A percentile compares a stretch with the other conserved stretches of the same genome.
These are phyloP conservation scores for Novymonas esmeraldas DNA, from an alignment of 208 protist genomes.

Conservation along the genomic window DNA sequence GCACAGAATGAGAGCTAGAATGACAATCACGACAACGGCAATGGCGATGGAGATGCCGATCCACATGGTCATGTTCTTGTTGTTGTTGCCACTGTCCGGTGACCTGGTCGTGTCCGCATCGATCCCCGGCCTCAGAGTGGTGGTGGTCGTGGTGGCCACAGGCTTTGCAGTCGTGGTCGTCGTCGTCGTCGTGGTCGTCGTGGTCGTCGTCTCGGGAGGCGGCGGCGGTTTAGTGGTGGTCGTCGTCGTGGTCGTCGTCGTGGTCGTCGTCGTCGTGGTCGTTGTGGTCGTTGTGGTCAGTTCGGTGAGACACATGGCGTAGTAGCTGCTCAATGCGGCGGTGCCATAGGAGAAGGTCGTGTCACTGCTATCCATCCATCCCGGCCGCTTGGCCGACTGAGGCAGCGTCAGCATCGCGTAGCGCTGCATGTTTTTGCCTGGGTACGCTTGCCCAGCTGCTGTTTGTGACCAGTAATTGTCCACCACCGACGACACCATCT, in stretches of 20 bases:
- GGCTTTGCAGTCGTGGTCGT: slow-evolving; percentile 4
- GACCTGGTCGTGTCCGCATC: no score
- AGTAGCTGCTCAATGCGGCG: not conserved
- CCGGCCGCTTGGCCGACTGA: not conserved
- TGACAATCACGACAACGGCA: not conserved
- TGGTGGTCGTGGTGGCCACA: not conserved
- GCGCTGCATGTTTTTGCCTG: not conserved
- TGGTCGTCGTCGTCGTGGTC: not conserved
- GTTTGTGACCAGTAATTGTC: slow-evolving; percentile 1
- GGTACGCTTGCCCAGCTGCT: not conserved
- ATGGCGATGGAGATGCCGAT: slow-evolving; percentile 17
- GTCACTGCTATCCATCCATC: slow-evolving; percentile 8
- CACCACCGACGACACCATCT: not conserved
- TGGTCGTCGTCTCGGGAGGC: not conserved
- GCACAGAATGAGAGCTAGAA: slow-evolving; percentile 2
- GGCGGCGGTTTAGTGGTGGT: not conserved
- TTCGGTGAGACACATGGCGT: slow-evolving; percentile 2
- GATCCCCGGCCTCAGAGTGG: no score
- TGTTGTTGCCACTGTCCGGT: not conserved
- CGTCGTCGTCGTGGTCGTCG: slow-evolving; percentile 7
- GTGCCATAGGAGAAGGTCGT: not conserved
- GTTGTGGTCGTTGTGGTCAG: not conserved
- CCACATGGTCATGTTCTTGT: slow-evolving; percentile 10
- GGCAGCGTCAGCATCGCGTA: not conserved
- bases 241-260: not conserved